These are phyloP conservation scores for Dovyalis caffra DNA, from an alignment of 345 rosid genomes.

Conservation along the genomic window DNA sequence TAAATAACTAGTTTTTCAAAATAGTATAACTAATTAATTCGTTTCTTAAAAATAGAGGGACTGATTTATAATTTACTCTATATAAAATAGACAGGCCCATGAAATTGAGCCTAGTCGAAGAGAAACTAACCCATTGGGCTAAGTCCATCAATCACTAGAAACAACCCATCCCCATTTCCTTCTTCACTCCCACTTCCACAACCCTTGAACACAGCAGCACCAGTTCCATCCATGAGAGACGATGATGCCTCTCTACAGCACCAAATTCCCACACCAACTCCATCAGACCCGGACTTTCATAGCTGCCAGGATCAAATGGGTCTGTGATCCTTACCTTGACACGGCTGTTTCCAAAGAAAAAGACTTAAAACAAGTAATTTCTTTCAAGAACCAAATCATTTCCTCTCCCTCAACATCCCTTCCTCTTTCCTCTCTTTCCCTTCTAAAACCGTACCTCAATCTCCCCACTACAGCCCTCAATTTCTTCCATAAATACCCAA, in stretches of 20 bases:
- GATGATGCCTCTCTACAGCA: background rate
- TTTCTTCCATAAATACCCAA: conserved; percentile 46
- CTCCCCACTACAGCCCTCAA: conserved; percentile 41
- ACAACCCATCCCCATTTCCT: background rate
- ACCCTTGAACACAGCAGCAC: background rate
- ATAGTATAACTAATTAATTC: too few species aligned
- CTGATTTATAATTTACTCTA: too few species aligned
- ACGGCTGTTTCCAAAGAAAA: conserved; percentile 51
- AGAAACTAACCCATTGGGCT: too few species aligned
- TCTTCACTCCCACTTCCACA: background rate
- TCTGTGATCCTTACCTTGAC: conserved; percentile 59
- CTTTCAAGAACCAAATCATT: conserved; percentile 60
- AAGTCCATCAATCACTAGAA: too few species aligned
- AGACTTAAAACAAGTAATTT: conserved; percentile 53
- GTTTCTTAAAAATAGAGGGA: too few species aligned
- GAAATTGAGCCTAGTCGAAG: too few species aligned
- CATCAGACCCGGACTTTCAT: conserved; percentile 53
- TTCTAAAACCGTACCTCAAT: conserved; percentile 50
- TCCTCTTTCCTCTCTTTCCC: conserved; percentile 62
- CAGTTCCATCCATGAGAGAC: background rate
- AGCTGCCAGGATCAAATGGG: conserved; percentile 73
- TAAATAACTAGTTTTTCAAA: too few species aligned
- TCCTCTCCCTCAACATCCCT: conserved; percentile 54
- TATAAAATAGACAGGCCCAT: too few species aligned
- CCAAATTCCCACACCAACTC: conserved; percentile 29